Base-by-base conservation (phyloP, 2,329 filamentous ascomycete genomes). In the Aspergillus thermomutatus region DNA sequence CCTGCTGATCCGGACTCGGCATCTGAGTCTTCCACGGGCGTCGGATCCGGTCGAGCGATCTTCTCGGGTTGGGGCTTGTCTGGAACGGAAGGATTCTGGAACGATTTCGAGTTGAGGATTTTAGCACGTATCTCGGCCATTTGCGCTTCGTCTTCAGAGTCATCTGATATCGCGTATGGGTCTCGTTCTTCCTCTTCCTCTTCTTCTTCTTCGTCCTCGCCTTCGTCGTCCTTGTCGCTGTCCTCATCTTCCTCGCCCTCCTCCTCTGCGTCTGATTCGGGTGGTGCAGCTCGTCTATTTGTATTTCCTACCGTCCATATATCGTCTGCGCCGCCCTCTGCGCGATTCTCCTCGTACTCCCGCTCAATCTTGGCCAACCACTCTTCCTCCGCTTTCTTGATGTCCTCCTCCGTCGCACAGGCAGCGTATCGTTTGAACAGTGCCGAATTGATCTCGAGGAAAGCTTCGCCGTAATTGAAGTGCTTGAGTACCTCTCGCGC, bases 51-150 rank as follows among this genome's bases (percentile, higher is more conserved):
- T 37, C 82, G 80, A 8, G 84, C 73, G 58, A 91, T 87, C n/a
- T 81, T 84, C 65, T 87, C 82, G 0, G 83, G 85, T 31, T 71
- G 69, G 56, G 82, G 82, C 63, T 87, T 87, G 60, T 76, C 59
- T 9, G 82, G 76, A 25, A 64, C 60, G 19, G 67, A 64, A 17
- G 74, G 71, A 62, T 90, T 90, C 45, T 88, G 79, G 68, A 99
- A 99, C 0, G 92, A 86, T 70, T 93, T 97, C 6, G 93, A 96
- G 6, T 88, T 89, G 2, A 99, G 83, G n/a, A 97, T 91, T 65
- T 91, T 90, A 54, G 89, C 86, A 50, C 94, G 85, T 52, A 99
- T 87, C 68, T 96, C 92, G 37, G 91, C 92, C 92, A 97, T 97
- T 69, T 92, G 87, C 52, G 90, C 89, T 66, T 95, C 91, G 56